Evolutionary conservation across 2,329 filamentous ascomycete species (phyloP).

Genomic region (Delphinella strobiligena): DNA sequence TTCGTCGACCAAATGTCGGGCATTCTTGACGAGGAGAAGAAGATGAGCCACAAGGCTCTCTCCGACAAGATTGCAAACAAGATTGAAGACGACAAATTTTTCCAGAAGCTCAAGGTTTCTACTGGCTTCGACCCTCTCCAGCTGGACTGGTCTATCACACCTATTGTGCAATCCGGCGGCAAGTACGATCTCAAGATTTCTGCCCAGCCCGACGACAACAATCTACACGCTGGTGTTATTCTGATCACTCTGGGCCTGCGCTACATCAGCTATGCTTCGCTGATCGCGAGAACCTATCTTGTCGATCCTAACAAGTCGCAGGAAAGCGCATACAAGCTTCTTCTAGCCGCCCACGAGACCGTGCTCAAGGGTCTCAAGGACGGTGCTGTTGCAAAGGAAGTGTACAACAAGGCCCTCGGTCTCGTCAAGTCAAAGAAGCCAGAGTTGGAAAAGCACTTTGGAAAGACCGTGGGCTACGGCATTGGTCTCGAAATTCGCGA

Average conservation of each 20-base stretch:
- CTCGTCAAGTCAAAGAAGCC: slow-evolving; percentile 84
- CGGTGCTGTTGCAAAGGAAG: slow-evolving; percentile 73
- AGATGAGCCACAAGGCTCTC: slow-evolving; percentile 79
- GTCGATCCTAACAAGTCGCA: slow-evolving; percentile 96
- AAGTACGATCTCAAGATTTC: slow-evolving; percentile 83
- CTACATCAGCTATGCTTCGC: slow-evolving; percentile 91
- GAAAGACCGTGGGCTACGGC: slow-evolving; percentile 83
- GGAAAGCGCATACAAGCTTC: slow-evolving; percentile 84
- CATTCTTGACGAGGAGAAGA: slow-evolving; percentile 91
- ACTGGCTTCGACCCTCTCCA: slow-evolving; percentile 77
- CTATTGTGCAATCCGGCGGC: slow-evolving; percentile 87
- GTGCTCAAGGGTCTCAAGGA: slow-evolving; percentile 85
- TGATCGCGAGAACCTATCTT: slow-evolving; percentile 85
- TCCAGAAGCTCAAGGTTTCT: slow-evolving; percentile 74
- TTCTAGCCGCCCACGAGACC: slow-evolving; percentile 73
- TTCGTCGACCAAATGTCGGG: slow-evolving; percentile 98
- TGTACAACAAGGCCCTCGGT: slow-evolving; percentile 76
- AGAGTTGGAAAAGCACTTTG: slow-evolving; percentile 86
- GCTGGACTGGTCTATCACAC: slow-evolving; percentile 87
- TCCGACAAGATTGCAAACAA: slow-evolving; percentile 83
- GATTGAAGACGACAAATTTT: slow-evolving; percentile 88
- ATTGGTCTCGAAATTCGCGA: slow-evolving; percentile 90
- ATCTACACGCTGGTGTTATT: slow-evolving; percentile 84
- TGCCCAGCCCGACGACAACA: slow-evolving; percentile 64
- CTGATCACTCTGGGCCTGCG: slow-evolving; percentile 82